Percentiles rank a stretch among this genome's conserved stretches.
These are phyloP conservation scores for Dactylonectria estremocensis DNA, from an alignment of 2,329 filamentous ascomycete genomes.

Conservation along the genomic window DNA sequence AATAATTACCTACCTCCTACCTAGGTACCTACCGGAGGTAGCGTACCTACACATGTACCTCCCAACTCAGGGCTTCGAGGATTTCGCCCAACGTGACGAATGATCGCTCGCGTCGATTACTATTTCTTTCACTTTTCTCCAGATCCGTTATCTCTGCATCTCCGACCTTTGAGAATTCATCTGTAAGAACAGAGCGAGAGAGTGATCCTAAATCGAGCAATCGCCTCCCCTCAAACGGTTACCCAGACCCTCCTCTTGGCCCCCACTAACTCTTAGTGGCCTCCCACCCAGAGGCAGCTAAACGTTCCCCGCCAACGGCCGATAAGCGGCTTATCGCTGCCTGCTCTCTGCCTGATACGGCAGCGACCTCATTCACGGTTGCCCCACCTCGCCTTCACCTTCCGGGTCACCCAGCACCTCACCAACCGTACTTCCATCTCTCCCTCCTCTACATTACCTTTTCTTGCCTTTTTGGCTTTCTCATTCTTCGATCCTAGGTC, in stretches of 20 bases:
- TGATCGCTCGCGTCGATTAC: background rate
- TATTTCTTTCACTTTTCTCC: background rate
- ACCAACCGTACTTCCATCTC: conserved; percentile 25
- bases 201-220: background rate
- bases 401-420: conserved; percentile 44
- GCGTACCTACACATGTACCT: conserved; percentile 1
- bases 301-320: conserved; percentile 39
- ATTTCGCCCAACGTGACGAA: background rate
- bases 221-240: conserved; percentile 15
- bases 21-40: no score
- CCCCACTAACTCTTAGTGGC: conserved; percentile 24
- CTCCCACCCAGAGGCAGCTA: conserved; percentile 21
- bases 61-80: conserved; percentile 8
- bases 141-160: background rate
- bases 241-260: conserved; percentile 9
- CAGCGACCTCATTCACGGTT: conserved; percentile 43
- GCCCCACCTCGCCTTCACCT: conserved; percentile 52
- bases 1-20: conserved; percentile 22
- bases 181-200: background rate
- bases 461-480: conserved; percentile 12
- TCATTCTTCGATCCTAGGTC: background rate
- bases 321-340: conserved; percentile 52
- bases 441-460: conserved; percentile 26
- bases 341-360: conserved; percentile 52
- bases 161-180: background rate